phyloP scores from a whole-genome alignment of 768 basidiomycete species.

The Suillus subluteus region DNA sequence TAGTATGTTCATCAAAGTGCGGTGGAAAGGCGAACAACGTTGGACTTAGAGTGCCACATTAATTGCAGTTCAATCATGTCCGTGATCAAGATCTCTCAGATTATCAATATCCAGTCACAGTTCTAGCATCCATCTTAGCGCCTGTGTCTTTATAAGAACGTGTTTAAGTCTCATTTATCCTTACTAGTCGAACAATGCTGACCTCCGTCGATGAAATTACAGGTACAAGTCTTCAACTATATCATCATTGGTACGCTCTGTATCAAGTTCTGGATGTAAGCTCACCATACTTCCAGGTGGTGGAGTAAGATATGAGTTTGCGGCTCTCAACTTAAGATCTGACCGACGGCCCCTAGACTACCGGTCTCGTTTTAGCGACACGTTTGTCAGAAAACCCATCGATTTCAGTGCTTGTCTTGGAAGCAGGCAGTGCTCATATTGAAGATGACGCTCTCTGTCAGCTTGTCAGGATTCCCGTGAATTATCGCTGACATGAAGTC shows the following conservation, averaged over 20 bases:
- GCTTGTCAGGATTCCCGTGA: background rate
- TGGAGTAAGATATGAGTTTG: background rate
- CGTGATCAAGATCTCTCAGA: background rate
- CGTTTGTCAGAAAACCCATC: background rate
- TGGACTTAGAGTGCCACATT: too few species aligned
- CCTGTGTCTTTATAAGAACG: constrained; percentile 1
- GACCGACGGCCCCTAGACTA: background rate
- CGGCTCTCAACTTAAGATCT: background rate
- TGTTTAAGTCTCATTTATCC: background rate
- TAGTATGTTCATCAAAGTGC: too few species aligned
- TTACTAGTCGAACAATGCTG: background rate
- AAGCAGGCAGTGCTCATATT: background rate
- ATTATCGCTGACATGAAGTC: background rate
- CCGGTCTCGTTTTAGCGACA: background rate
- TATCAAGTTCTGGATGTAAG: background rate
- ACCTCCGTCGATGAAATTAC: background rate
- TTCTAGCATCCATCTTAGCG: background rate
- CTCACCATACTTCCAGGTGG: background rate
- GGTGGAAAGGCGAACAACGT: too few species aligned
- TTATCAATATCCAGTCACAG: background rate
- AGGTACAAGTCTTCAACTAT: background rate
- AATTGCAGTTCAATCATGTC: too few species aligned
- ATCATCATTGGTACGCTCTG: background rate
- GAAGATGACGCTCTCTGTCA: background rate
- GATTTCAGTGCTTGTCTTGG: background rate